These are phyloP conservation scores for Alternaria arborescens DNA, from an alignment of 2,329 filamentous ascomycete species.

Conservation along the genomic window DNA sequence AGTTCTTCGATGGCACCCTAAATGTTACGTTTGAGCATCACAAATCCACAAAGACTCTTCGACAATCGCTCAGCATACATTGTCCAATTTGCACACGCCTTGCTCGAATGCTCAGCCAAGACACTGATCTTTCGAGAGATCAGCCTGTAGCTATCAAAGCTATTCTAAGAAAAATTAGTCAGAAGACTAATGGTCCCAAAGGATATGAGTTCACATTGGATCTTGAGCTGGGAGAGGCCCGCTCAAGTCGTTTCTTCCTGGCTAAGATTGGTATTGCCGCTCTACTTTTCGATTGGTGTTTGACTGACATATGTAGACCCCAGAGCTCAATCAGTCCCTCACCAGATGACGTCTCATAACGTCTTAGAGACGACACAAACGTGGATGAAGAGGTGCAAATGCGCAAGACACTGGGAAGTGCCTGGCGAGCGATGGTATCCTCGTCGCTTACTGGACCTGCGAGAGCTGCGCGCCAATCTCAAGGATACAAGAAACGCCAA, in stretches of 20 bases:
- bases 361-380: constrained; percentile 12
- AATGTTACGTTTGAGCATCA: constrained; percentile 21
- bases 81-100: constrained; percentile 22
- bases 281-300: background rate
- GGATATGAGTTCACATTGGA: background rate
- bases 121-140: constrained; percentile 6
- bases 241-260: background rate
- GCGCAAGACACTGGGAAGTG: constrained; percentile 11
- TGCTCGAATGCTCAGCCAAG: constrained; percentile 1
- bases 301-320: background rate
- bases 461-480: background rate
- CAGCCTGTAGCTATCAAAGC: background rate
- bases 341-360: background rate
- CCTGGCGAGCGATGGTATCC: constrained; percentile 14
- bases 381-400: constrained; percentile 24
- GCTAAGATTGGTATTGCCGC: background rate
- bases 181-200: background rate
- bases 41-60: constrained; percentile 2
- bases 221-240: background rate
- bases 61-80: constrained; percentile 7
- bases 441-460: constrained; percentile 13
- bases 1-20: background rate
- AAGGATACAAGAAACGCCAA: background rate
- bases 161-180: background rate
- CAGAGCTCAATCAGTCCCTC: too few species aligned